Conservation (phyloP, 2,329 filamentous ascomycete species). For the Davidsoniella eucalypti region DNA sequence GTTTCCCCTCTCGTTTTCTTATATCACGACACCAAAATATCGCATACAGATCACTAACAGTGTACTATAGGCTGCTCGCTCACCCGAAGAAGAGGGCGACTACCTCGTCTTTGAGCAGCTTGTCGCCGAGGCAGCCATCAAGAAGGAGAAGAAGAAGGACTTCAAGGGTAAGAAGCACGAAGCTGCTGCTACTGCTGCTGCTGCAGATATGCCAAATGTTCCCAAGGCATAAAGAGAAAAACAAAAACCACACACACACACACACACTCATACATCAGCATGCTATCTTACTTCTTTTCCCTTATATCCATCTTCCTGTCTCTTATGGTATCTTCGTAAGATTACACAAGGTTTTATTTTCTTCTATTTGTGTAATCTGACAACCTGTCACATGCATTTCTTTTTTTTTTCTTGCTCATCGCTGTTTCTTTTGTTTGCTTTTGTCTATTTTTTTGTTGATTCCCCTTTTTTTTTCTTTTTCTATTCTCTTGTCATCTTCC, state of each 20-base stretch:
- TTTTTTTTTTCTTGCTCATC: not conserved
- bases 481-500: not conserved
- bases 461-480: not conserved
- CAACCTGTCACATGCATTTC: not conserved
- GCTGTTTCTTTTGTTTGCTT: not conserved
- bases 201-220: constrained; percentile 14
- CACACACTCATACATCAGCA: not conserved
- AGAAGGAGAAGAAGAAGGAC: constrained; percentile 62
- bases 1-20: constrained; percentile 14
- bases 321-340: not conserved
- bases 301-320: not conserved
- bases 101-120: constrained; percentile 98
- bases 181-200: constrained; percentile 17
- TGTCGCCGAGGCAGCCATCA: constrained; percentile 87
- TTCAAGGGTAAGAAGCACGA: constrained; percentile 36
- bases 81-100: constrained; percentile 91
- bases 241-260: not conserved
- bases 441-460: constrained; percentile 1
- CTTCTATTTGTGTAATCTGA: not conserved
- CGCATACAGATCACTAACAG: not conserved
- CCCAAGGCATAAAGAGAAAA: constrained; percentile 15
- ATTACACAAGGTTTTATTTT: not conserved
- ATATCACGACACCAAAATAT: not conserved
- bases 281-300: not conserved
- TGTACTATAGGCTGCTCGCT: constrained; percentile 54